phyloP scores from a whole-genome alignment of 2,329 filamentous ascomycete species.

The Ceratocystis albifundus region DNA sequence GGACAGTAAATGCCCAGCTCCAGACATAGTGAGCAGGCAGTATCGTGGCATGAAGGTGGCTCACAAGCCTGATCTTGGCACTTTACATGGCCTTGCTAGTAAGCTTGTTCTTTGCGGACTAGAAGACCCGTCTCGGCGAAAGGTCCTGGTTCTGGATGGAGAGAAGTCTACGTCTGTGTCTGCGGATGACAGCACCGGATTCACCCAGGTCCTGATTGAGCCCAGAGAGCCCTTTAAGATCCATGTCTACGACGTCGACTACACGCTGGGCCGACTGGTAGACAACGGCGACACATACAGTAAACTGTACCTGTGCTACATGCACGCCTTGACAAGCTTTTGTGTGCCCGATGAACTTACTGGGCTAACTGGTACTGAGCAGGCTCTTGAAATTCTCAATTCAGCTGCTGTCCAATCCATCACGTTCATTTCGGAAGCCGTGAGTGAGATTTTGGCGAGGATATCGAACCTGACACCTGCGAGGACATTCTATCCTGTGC shows the following conservation, averaged over 20 bases:
- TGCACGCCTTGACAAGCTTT: slow-evolving; percentile 44
- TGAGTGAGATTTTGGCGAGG: slow-evolving; percentile 30
- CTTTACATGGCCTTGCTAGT: slow-evolving; percentile 39
- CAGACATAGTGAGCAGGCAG: slow-evolving; percentile 36
- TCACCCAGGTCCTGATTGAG: not conserved
- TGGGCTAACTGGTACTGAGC: slow-evolving; percentile 41
- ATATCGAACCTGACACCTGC: slow-evolving; percentile 36
- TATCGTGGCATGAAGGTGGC: slow-evolving; percentile 42
- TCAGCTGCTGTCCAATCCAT: slow-evolving; percentile 42
- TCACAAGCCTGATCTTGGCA: slow-evolving; percentile 35
- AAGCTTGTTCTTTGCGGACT: slow-evolving; percentile 36
- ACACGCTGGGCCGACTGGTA: slow-evolving; percentile 37
- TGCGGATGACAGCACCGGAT: no score
- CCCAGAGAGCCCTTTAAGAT: slow-evolving; percentile 20
- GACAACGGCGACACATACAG: slow-evolving; percentile 42
- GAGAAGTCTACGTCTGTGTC: no score
- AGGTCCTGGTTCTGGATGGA: slow-evolving; percentile 30
- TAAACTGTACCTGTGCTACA: slow-evolving; percentile 39
- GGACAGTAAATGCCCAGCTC: slow-evolving; percentile 28
- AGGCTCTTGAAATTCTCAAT: slow-evolving; percentile 38
- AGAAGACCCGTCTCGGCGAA: slow-evolving; percentile 27
- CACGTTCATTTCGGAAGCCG: slow-evolving; percentile 30
- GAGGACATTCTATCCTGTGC: slow-evolving; percentile 36
- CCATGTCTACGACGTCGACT: slow-evolving; percentile 41
- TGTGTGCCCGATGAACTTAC: slow-evolving; percentile 41